Base-by-base conservation (phyloP, 176 grass and related monocot species). In the Bothriochloa decipiens region DNA sequence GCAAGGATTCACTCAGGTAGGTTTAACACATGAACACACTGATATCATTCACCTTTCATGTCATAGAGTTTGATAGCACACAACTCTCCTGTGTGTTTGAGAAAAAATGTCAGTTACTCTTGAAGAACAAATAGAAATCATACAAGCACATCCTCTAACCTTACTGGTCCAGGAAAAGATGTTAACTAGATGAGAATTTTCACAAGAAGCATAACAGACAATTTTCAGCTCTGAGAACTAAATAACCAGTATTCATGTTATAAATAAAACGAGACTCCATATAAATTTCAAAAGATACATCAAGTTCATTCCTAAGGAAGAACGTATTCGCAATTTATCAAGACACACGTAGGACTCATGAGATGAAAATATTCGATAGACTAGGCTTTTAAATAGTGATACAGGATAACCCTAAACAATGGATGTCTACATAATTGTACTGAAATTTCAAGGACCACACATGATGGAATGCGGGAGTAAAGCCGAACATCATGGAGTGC, bases 401-500 rank as follows among this genome's bases (percentile, higher is more conserved):
- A 76, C 52, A 50, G n/a, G 13, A 82, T 76, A 72, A 78, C n/a
- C 52, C 55, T 82, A 58, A 36, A 72, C 20, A 72, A 39, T 58
- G 13, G 22, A 60, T 83, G 52, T n/a, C 72, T 86, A 90, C 29
- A 64, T 86, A 50, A 83, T 73, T 39, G 20, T 73, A 86, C 53
- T 72, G 72, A 67, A 65, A 82, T 82, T 78, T 85, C 12, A 57
- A 63, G 84, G 79, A 83, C 74, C 66, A 83, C 67, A 79, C 74
- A 82, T 3, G 11, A 66, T 57, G 58, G 55, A 86, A 28, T 29
- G 14, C 15, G 0, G 35, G 77, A 86, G 58, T 78, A 90, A 86
- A 90, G 79, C 84, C 74, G 8, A 67, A 75, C 73, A 82, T 86
- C 79, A 60, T 90, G 88, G 79, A 86, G 70, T 1, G 46, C 76